Percentiles rank a stretch among this genome's conserved stretches.
phyloP scores from a whole-genome alignment of 352 stramenopile species.

The Phytophthora hybrid region DNA sequence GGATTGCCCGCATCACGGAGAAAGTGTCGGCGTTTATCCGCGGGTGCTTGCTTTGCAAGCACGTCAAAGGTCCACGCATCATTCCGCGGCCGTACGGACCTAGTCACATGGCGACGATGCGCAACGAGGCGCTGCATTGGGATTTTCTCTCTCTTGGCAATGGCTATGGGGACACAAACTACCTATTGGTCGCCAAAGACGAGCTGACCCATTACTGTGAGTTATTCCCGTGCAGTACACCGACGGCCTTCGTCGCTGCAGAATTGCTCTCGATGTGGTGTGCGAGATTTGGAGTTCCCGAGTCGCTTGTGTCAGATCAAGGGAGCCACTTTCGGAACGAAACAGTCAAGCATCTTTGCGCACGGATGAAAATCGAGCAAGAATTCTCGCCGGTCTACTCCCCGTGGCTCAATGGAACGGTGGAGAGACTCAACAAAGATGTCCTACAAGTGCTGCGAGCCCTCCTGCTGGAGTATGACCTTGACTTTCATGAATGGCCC shows the following conservation, averaged over 20 bases:
- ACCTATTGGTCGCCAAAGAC: neutral
- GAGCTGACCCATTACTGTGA: neutral
- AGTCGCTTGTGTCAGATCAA: neutral
- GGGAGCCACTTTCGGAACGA: neutral
- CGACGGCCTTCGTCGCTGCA: neutral
- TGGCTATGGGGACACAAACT: neutral
- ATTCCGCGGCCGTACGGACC: conserved; percentile 20
- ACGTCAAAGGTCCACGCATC: conserved; percentile 10
- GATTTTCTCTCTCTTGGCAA: conserved; percentile 20
- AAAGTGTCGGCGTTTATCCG: conserved; percentile 5
- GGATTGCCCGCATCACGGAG: neutral
- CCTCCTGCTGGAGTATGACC: neutral
- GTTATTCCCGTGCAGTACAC: neutral
- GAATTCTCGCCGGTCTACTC: neutral
- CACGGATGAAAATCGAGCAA: neutral
- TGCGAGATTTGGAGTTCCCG: neutral
- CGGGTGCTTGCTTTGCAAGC: conserved; percentile 19
- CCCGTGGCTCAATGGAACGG: neutral
- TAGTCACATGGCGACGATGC: neutral
- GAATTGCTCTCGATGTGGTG: neutral
- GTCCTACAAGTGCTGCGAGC: neutral
- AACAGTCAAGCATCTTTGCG: neutral
- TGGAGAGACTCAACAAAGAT: neutral
- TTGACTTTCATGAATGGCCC: neutral
- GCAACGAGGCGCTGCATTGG: conserved; percentile 26